Evolutionary conservation across 139 green algal genomes (phyloP), one percentile per base, ranked within the genome.

Genomic region (Volvox africanus): DNA sequence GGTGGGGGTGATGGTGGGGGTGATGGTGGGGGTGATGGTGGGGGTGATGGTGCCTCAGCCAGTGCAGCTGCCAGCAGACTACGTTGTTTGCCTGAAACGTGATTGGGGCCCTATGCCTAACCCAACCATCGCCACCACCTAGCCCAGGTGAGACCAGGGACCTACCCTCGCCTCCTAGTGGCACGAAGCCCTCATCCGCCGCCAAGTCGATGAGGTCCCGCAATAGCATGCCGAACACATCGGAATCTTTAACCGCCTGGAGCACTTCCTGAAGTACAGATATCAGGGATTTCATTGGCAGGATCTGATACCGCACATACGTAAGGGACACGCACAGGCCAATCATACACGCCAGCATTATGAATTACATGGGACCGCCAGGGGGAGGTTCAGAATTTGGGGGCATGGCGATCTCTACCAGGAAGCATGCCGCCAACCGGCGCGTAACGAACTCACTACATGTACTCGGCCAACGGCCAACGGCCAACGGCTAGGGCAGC

Each of bases 131-230:
- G 2, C 16, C 65, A 73, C 16, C 24, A 3, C 21, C 16, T 16
- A 28, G 65, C 3, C 24, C 2, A 73, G 65, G 21, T 16, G 19
- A 69, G 62, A 19, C 24, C 16, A 28, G 71, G 11, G 2, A 32
- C 16, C 79, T 67, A 44, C n/a, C 79, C 80, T 0, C 22, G 44
- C 26, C 80, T 61, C 30, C 69, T 61, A 79, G 90, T 36, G 79
- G 44, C 71, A 73, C 61, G 68, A 91, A 93, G 37, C 91, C 91
- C 33, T 32, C 50, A 33, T 36, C 79, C 61, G 17, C 80, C 24
- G 86, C 86, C n/a, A 68, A 68, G 0, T 86, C 50, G 61, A 84
- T 62, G 79, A 88, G 28, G 28, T 78, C 55, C 19, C 71, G 35
- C 19, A 91, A 33, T 1, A 87, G 55, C 32, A 24, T 30, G 61